Evolutionary conservation across 2,329 filamentous ascomycete genomes (phyloP), one percentile per base, ranked within the genome.

Genomic region (Phyllosticta citribraziliensis): DNA sequence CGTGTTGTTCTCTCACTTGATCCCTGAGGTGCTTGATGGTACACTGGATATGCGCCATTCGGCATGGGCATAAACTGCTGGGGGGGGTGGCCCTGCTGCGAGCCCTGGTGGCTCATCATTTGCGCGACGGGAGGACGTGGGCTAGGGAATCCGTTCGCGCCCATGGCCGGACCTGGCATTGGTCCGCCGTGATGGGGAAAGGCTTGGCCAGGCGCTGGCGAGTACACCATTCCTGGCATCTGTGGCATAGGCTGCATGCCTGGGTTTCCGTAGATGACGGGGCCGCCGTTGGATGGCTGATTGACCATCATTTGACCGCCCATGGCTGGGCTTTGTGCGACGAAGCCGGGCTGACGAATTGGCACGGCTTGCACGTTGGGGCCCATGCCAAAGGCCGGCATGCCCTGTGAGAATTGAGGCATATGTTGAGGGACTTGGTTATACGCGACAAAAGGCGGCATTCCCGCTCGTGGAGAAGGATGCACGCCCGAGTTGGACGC

Each of bases 91-190:
- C 92, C 91, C 73, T 96, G 92, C 70, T 97, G 93, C 27, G 92
- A 97, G 60, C 90, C 90, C 76, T 96, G 91, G 66, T 92, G 92
- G 69, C 87, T 89, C 93, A 97, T 97, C 86, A 95, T 91, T 1
- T 90, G 87, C 12, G 94, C 90, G 20, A 64, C 71, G 56, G 87
- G 86, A 55, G 91, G 84, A 61, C 90, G 86, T 0, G 93, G 93
- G 71, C 93, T 97, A n/a, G 91, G 89, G 70, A 89, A 96, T 17
- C 91, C 90, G 67, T 87, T 88, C 8, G 84, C 80, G 52, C 84
- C 88, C 20, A 87, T 84, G 60, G 79, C 78, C 61, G 81, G 55
- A n/a, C 40, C 78, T 33, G 70, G 70, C 66, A 74, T 74, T 52
- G 72, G 70, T 19, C 67, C 68, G 25, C 80, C 79, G 40, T 82